Percentiles rank a stretch among this genome's conserved stretches.
Conservation (phyloP, 2,329 filamentous ascomycete species). For the Gliomastix tumulicola region DNA sequence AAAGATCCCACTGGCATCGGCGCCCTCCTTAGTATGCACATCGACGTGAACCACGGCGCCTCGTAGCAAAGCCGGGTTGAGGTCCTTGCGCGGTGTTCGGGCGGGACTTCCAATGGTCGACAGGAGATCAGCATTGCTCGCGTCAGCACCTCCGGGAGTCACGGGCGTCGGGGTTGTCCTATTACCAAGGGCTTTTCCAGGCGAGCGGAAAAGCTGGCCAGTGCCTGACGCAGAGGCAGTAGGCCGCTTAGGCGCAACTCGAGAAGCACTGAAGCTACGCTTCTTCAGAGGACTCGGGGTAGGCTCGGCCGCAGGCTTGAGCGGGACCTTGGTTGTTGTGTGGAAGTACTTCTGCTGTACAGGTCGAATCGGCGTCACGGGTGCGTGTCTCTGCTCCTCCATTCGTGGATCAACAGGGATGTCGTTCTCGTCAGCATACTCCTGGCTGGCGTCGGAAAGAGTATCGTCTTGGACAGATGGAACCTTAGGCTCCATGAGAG, state of each 20-base stretch:
- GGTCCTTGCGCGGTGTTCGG: slow-evolving; percentile 46
- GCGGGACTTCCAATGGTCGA: slow-evolving; percentile 48
- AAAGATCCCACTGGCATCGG: slow-evolving; percentile 75
- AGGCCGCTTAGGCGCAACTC: slow-evolving; percentile 35
- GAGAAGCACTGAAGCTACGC: slow-evolving; percentile 43
- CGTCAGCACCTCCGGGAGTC: slow-evolving; percentile 26
- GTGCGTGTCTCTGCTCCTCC: no score
- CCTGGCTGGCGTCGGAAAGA: slow-evolving; percentile 55
- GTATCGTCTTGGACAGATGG: slow-evolving; percentile 42
- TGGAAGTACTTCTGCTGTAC: slow-evolving; percentile 42
- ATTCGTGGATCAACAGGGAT: slow-evolving; percentile 47
- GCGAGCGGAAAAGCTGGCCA: no score
- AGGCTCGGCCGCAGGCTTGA: slow-evolving; percentile 60
- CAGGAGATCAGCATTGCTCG: slow-evolving; percentile 45
- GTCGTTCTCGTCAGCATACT: slow-evolving; percentile 61
- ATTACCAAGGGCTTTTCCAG: no score
- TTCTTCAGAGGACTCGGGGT: slow-evolving; percentile 40
- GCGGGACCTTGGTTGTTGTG: slow-evolving; percentile 70
- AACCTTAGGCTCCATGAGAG: slow-evolving; percentile 40
- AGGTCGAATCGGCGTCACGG: slow-evolving; percentile 49
- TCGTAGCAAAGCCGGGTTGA: slow-evolving; percentile 48
- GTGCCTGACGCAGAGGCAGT: slow-evolving; percentile 43
- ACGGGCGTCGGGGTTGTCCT: slow-evolving; percentile 27
- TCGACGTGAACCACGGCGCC: slow-evolving; percentile 79
- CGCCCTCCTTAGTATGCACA: slow-evolving; percentile 74